Conservation (phyloP, 2,329 filamentous ascomycete genomes). For the Trichoderma harzianum region DNA sequence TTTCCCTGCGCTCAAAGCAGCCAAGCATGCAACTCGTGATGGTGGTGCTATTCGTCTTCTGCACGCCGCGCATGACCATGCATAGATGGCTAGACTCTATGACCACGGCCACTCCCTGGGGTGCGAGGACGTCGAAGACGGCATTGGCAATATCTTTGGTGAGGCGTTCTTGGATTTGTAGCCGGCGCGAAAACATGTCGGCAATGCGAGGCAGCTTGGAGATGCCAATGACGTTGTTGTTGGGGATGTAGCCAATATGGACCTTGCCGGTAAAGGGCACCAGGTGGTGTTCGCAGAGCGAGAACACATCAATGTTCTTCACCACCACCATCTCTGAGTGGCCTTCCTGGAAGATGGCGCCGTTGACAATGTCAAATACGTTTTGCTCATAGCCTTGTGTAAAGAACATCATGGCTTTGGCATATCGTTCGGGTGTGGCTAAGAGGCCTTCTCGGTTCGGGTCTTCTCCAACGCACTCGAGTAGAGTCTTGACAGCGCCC, state of each 20-base stretch:
- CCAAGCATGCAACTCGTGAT: slow-evolving; percentile 98
- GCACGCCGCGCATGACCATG: slow-evolving; percentile 98
- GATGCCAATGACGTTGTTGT: slow-evolving; percentile 85
- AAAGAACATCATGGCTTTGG: slow-evolving; percentile 92
- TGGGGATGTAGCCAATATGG: slow-evolving; percentile 98
- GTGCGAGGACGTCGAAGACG: slow-evolving; percentile 87
- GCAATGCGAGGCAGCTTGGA: slow-evolving; percentile 95
- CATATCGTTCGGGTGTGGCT: slow-evolving; percentile 78
- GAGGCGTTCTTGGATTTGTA: slow-evolving; percentile 94
- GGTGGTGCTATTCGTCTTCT: slow-evolving; percentile 82
- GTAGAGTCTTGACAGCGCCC: slow-evolving; percentile 61
- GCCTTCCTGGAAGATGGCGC: slow-evolving; percentile 91
- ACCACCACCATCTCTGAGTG: slow-evolving; percentile 98
- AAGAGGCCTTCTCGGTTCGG: slow-evolving; percentile 62
- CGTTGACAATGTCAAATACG: slow-evolving; percentile 84
- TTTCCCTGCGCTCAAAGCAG: slow-evolving; percentile 86
- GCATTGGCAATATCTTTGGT: slow-evolving; percentile 95
- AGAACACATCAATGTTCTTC: slow-evolving; percentile 94
- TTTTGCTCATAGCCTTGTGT: slow-evolving; percentile 98
- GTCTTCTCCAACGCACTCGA: slow-evolving; percentile 68
- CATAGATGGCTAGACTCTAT: slow-evolving; percentile 97
- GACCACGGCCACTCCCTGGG: slow-evolving; percentile 92
- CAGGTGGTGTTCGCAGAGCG: slow-evolving; percentile 93
- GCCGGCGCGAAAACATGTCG: slow-evolving; percentile 89
- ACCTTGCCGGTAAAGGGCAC: slow-evolving; percentile 98